phyloP scores from a whole-genome alignment of 345 rosid species.

The Melaleuca alternifolia region DNA sequence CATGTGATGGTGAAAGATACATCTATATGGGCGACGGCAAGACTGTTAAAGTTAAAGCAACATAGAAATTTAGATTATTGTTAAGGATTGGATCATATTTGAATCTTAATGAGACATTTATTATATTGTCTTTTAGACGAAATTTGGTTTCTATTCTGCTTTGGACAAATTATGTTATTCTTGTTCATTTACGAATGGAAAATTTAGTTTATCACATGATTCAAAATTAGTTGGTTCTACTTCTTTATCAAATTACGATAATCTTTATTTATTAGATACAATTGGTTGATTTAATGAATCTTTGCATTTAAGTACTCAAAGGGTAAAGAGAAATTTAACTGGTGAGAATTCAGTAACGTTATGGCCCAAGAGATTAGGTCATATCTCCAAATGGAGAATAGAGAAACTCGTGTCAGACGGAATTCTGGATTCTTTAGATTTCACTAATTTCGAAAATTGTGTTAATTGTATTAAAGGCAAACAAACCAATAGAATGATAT shows the following conservation, averaged over 20 bases:
- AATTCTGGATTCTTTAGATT: too few species aligned
- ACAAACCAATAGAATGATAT: too few species aligned
- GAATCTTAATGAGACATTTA: background rate
- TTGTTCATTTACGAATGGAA: background rate
- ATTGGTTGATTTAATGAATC: conserved; percentile 3
- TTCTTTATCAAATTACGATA: background rate
- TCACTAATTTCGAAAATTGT: too few species aligned
- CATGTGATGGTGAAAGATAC: background rate
- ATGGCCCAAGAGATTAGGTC: background rate
- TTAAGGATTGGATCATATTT: background rate
- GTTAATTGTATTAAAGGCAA: too few species aligned
- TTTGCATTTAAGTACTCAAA: background rate
- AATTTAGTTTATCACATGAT: background rate
- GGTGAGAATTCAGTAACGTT: background rate
- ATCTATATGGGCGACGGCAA: background rate
- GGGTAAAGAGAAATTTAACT: background rate
- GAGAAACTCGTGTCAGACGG: background rate
- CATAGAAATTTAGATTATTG: background rate
- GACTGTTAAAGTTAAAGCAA: background rate
- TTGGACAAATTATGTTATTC: conserved; percentile 1
- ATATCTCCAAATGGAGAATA: background rate
- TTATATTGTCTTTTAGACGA: background rate
- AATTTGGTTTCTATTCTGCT: background rate
- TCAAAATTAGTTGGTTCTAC: background rate
- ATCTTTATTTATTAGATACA: conserved; percentile 1